phyloP scores from a whole-genome alignment of 768 basidiomycete species.

The Pulveroboletus sp. region DNA sequence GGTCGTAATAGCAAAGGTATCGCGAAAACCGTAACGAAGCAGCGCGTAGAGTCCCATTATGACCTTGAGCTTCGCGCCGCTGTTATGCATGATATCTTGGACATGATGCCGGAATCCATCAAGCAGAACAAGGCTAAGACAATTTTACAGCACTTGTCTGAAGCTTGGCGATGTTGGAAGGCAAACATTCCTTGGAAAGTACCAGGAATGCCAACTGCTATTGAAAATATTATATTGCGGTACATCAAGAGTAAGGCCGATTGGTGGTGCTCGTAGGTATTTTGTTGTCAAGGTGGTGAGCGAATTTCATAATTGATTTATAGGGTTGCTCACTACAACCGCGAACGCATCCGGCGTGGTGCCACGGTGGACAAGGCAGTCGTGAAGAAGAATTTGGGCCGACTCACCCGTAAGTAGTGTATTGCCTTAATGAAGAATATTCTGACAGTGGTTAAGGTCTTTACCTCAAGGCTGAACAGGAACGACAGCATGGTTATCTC shows the following conservation, averaged over 20 bases:
- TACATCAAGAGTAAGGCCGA: conserved; percentile 99
- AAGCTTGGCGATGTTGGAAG: conserved; percentile 98
- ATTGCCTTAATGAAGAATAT: background rate
- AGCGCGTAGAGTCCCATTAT: conserved; percentile 97
- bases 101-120: conserved; percentile 99
- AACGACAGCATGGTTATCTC: conserved; percentile 96
- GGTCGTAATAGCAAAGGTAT: conserved; percentile 95
- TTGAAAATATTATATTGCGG: conserved; percentile 97
- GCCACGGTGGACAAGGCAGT: conserved; percentile 98
- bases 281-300: background rate
- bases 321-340: conserved; percentile 97
- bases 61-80: conserved; percentile 96
- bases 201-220: conserved; percentile 98
- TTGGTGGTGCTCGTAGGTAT: conserved; percentile 89
- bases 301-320: background rate
- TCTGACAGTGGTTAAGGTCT: conserved; percentile 45
- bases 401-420: conserved; percentile 73
- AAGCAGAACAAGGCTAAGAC: conserved; percentile 99
- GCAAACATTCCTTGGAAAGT: conserved; percentile 99
- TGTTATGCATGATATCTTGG: conserved; percentile 99
- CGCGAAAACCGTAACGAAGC: conserved; percentile 98
- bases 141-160: conserved; percentile 94
- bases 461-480: conserved; percentile 98
- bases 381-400: conserved; percentile 97
- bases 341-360: conserved; percentile 93